Conservation (phyloP, 108 stramenopile genomes). For the Chaetoceros tenuissimus region DNA sequence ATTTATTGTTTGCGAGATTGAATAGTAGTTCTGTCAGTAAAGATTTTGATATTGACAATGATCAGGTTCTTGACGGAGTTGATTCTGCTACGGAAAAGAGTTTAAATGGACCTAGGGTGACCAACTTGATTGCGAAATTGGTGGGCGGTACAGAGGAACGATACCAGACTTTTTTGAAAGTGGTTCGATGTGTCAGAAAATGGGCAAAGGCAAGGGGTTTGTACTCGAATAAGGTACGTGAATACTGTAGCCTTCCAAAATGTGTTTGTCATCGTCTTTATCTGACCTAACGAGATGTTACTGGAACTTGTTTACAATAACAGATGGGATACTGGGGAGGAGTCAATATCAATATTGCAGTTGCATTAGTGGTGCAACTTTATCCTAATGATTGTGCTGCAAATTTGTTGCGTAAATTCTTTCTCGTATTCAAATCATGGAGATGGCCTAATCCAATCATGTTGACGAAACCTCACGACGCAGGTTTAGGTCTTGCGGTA, state of each 20-base stretch:
- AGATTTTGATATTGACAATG: constrained; percentile 92
- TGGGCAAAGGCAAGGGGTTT: constrained; percentile 96
- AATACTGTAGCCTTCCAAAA: constrained; percentile 51
- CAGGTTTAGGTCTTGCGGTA: constrained; percentile 65
- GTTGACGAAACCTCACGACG: constrained; percentile 81
- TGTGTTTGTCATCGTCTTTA: too few species aligned
- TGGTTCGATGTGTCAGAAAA: constrained; percentile 84
- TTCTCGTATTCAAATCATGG: constrained; percentile 87
- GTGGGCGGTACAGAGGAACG: constrained; percentile 68
- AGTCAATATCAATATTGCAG: constrained; percentile 97
- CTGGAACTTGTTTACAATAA: too few species aligned
- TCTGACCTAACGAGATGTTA: too few species aligned
- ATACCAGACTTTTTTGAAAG: constrained; percentile 75
- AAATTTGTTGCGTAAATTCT: constrained; percentile 79
- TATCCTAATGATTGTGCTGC: constrained; percentile 89
- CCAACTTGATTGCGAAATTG: constrained; percentile 90
- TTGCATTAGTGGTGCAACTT: constrained; percentile 87
- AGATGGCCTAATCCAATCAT: constrained; percentile 83
- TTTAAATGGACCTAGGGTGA: constrained; percentile 94
- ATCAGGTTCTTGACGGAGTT: constrained; percentile 84
- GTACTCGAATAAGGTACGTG: constrained; percentile 96
- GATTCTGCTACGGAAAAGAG: constrained; percentile 90
- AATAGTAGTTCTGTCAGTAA: constrained; percentile 70
- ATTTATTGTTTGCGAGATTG: constrained; percentile 91
- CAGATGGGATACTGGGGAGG: constrained; percentile 93